These are phyloP conservation scores for Fennellomyces sp. DNA, from an alignment of 371 early-diverging fungal species.

Conservation along the genomic window DNA sequence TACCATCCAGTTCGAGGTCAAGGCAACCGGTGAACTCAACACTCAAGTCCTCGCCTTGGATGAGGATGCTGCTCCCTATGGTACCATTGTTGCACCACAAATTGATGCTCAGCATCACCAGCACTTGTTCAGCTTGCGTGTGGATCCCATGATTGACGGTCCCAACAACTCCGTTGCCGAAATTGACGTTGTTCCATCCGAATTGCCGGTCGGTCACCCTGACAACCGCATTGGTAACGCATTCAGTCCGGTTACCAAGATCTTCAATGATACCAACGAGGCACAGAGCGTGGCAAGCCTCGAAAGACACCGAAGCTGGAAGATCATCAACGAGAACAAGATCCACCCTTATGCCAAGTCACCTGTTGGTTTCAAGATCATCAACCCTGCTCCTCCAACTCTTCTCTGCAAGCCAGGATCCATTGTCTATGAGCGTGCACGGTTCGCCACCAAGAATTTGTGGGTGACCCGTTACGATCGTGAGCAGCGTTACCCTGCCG, in stretches of 20 bases:
- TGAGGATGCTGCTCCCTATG: conserved; percentile 39
- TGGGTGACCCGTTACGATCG: conserved; percentile 54
- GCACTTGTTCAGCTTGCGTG: conserved; percentile 51
- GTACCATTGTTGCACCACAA: conserved; percentile 49
- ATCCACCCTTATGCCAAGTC: conserved; percentile 40
- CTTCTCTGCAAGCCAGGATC: conserved; percentile 42
- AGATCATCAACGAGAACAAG: conserved; percentile 36
- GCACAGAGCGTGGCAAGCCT: conserved; percentile 24
- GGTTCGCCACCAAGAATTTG: conserved; percentile 42
- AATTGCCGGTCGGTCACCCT: conserved; percentile 45
- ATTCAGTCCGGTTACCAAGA: conserved; percentile 28
- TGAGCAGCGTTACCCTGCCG: conserved; percentile 48
- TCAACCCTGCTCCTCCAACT: conserved; percentile 28
- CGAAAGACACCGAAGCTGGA: conserved; percentile 38
- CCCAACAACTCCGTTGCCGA: conserved; percentile 35
- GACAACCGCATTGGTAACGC: conserved; percentile 42
- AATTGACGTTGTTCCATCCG: conserved; percentile 30
- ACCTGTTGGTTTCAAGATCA: conserved; percentile 44
- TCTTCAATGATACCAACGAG: conserved; percentile 32
- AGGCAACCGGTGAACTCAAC: conserved; percentile 53
- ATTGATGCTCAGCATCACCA: conserved; percentile 53
- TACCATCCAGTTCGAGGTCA: conserved; percentile 52
- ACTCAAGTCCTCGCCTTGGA: conserved; percentile 50
- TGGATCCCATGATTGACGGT: conserved; percentile 54
- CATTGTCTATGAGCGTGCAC: conserved; percentile 43